Evolutionary conservation across 495 filamentous ascomycete genomes (phyloP), one percentile per base, ranked within the genome.

Genomic region (Daldinia loculata): DNA sequence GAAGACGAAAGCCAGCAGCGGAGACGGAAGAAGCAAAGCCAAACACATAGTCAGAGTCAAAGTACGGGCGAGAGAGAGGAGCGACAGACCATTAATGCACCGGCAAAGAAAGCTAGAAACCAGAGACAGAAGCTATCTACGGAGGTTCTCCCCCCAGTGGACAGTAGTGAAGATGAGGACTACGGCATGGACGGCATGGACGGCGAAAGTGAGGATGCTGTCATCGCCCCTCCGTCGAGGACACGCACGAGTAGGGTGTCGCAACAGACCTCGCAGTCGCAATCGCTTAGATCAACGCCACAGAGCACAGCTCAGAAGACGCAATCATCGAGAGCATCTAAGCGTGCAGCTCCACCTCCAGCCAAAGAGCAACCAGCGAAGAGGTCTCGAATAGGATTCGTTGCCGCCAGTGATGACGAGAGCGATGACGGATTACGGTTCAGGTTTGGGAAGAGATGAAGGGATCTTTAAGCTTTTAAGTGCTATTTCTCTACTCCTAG

Each of bases 381-480:
- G 75, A 82, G 80, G 53, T 75, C 81, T 45, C 79, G 82, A 63
- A 69, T 60, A 14, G 51, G 62, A 15, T 52, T 66, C 1, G 50
- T 69, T 14, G 78, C 82, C 15, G 80, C 76, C 9, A 82, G 83
- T 32, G 84, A 82, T 63, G 84, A 85, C 12, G 75, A 75, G 50
- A 75, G 70, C 53, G 87, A 87, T 26, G 84, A 86, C 43, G 88
- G 84, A 56, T 79, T 84, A 55, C 83, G 83, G 8, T 89, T 91
- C 72, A 83, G 86, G 66, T 89, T 91, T 70, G 81, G 86, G 51
- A 82, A 86, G 48, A 85, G 84, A 72, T 81, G 80, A 72, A 30
- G 39, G 41, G 22, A 36, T 22, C 22, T 38, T 7, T 27, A 45
- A 51, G 9, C 30, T 45, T 4, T 15, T 58, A 63, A 32, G 11